Conservation (phyloP, 768 basidiomycete species). For the Lactifluus piperatus region DNA sequence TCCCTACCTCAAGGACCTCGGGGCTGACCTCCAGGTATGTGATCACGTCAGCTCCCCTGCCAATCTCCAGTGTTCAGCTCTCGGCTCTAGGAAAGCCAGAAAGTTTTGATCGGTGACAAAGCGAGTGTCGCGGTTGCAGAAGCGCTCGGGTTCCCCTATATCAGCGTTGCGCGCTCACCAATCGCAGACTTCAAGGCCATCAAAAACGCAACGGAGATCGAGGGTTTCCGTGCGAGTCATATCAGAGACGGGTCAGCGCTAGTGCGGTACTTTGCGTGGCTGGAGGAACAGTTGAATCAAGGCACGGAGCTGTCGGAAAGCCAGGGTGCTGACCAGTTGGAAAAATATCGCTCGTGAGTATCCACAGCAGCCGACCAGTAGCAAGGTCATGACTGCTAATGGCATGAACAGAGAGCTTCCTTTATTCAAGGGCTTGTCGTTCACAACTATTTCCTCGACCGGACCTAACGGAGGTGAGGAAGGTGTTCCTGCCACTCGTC, state of each 20-base stretch:
- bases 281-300: slow-evolving; percentile 70
- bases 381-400: neutral
- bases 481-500: neutral
- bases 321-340: slow-evolving; percentile 70
- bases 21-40: slow-evolving; percentile 23
- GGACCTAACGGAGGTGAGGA: slow-evolving; percentile 82
- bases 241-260: slow-evolving; percentile 87
- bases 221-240: slow-evolving; percentile 84
- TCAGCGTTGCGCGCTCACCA: slow-evolving; percentile 57
- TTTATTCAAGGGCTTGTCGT: slow-evolving; percentile 81
- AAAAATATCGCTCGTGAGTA: slow-evolving; percentile 72
- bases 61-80: neutral
- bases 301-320: slow-evolving; percentile 65
- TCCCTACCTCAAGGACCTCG: slow-evolving; percentile 47
- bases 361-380: neutral
- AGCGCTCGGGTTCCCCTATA: slow-evolving; percentile 66
- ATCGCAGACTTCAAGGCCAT: slow-evolving; percentile 73
- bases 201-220: slow-evolving; percentile 74
- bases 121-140: slow-evolving; percentile 76
- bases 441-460: slow-evolving; percentile 85
- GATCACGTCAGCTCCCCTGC: neutral
- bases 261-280: slow-evolving; percentile 87
- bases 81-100: slow-evolving; percentile 31
- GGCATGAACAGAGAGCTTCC: slow-evolving; percentile 50
- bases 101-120: slow-evolving; percentile 68